Evolutionary conservation across 2,329 filamentous ascomycete species (phyloP).

Genomic region (Diaporthe australafricana): DNA sequence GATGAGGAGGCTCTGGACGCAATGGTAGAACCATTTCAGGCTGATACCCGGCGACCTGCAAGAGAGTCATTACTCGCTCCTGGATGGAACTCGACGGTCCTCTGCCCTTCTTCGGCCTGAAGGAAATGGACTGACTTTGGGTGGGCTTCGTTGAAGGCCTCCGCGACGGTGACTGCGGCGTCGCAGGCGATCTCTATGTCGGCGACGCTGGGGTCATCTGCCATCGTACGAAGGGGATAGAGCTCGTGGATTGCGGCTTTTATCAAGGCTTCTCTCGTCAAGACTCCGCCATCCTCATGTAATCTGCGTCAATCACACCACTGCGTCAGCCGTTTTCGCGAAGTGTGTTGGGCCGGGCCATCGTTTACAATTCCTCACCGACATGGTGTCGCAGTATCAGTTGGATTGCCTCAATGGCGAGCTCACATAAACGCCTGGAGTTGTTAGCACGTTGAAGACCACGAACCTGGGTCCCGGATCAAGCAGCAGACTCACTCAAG

Average conservation of each 20-base stretch:
- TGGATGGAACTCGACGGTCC: too few relatives aligned
- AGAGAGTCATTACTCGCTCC: background rate
- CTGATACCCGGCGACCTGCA: background rate
- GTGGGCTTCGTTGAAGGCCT: background rate
- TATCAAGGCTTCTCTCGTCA: background rate
- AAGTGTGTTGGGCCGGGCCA: fast-evolving
- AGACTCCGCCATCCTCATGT: background rate
- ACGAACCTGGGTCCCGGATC: fast-evolving
- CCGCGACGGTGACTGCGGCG: slow-evolving; percentile 2
- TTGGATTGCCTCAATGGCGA: background rate
- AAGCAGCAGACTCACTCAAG: background rate
- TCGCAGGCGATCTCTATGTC: slow-evolving; percentile 30
- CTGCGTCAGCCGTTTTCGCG: background rate
- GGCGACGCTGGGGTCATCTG: slow-evolving; percentile 14
- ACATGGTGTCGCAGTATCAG: background rate
- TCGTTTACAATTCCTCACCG: background rate
- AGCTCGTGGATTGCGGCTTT: background rate
- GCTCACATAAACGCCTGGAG: background rate
- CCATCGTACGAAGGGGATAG: slow-evolving; percentile 1
- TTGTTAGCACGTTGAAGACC: background rate
- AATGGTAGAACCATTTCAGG: slow-evolving; percentile 6
- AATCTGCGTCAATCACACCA: fast-evolving
- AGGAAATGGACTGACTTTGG: background rate
- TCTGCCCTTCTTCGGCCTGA: fast-evolving
- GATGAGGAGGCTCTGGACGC: slow-evolving; percentile 17